Evolutionary conservation across 768 basidiomycete species (phyloP), one percentile per base, ranked within the genome.

Genomic region (Podaxis carcinomalis): DNA sequence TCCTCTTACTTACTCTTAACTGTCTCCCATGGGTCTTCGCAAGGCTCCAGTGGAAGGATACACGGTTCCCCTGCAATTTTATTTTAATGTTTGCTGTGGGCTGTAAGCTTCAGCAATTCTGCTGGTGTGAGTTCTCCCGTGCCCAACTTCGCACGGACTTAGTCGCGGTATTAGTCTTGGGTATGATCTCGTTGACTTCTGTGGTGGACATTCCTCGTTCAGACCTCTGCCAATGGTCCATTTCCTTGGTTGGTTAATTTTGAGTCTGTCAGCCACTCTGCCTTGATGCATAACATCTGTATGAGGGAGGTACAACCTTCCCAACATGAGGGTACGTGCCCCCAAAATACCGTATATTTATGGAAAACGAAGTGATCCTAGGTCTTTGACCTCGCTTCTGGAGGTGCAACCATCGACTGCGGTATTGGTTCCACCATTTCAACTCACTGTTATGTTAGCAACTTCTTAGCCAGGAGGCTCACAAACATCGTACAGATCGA

Each of bases 161-260:
- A 5, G 5, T 44, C 6, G n/a, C 5, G 6, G 0, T 9, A 7
- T 10, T 23, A 21, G 25, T 13, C 25, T 23, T 6, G 40, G 25
- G 23, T 2, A 11, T 49, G 4, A 11, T 25, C 14, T 3, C 9
- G 21, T 4, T 49, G 46, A 47, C 21, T n/a, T 23, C 46, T 16
- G n/a, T 10, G 47, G 25, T 32, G 25, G 42, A 7, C 4, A 6
- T 19, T 39, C 23, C 21, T 14, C 27, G 27, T 10, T 0, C 49
- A 87, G 83, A 82, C 80, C 7, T 83, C 83, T 5, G 83, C 83
- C 14, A 84, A 86, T 67, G 85, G 86, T 16, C 5, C 68, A 80
- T 59, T 80, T 74, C 64, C 73, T 85, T 57, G 74, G 84, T 85
- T 63, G 73, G 36, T 14, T 62, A 25, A 19, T n/a, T 28, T 13